Base-by-base conservation (phyloP, 371 early-diverging fungal genomes). In the Mucor circinelloides region DNA sequence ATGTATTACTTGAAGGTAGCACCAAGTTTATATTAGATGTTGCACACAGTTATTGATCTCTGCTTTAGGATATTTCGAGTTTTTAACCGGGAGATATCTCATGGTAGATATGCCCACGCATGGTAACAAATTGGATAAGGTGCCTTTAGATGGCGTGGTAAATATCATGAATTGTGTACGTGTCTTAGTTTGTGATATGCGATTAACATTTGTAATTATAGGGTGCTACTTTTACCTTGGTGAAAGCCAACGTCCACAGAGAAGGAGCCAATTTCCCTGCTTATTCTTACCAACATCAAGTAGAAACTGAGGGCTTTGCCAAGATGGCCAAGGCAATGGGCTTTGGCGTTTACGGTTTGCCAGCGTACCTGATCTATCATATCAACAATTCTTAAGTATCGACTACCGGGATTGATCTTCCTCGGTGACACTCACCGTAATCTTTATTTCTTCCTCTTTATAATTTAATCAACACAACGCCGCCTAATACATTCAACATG, bases 291-390 rank as follows among this genome's bases (percentile, higher is more conserved):
- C 82, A 87, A 40, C 91, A 91, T 70, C 84, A 87, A 64, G 86
- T 91, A 3, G 92, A 93, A 71, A 93, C 92, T 9, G 93, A 91
- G 77, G 93, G 93, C 1, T 81, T 93, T 73, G 91, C 90, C 19
- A 90, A 89, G 63, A 85, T 90, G 76, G 91, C 91, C 48, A 90
- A 88, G 66, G 84, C 84, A 2, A 67, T 84, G 61, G 81, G 81
- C 5, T 84, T 79, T 67, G 75, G 76, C 58, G 75, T 84, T 5
- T 84, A 79, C 75, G 84, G 84, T 1, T 58, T 84, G 48, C 84
- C 84, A 17, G 75, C 78, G 31, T 84, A 84, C 62, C 59, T 81
- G 21, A 79, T 84, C 27, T 78, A 76, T 48, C 84, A 84, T 44
- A 67, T 77, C 58, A 58, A 64, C 23, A 70, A 74, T 25, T 68